Evolutionary conservation across 2,329 filamentous ascomycete species (phyloP), one percentile per base, ranked within the genome.

Genomic region (Aureobasidium sp.): DNA sequence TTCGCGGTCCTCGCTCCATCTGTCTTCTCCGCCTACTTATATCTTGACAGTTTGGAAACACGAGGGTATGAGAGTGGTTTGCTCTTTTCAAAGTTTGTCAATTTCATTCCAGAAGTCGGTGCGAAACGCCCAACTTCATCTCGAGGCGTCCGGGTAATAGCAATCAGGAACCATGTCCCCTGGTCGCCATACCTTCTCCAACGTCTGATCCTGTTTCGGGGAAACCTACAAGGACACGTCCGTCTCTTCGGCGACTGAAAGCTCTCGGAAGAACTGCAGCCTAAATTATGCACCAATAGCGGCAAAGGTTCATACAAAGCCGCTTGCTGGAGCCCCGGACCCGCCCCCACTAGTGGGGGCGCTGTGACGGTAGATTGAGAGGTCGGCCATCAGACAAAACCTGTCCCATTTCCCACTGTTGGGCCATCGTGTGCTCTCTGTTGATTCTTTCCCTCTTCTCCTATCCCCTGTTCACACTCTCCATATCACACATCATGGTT

Each of bases 401-500:
- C 39, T 52, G 48, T 36, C 47, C 58, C 48, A 55, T 27, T 61
- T 45, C 59, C 59, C 37, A 42, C 59, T 61, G 36, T 49, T 39
- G 15, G 49, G 27, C 6, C n/a, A 25, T 47, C 37, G 45, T 48
- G 41, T 39, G 27, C 31, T 36, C 58, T 53, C 58, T 8, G 29
- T 34, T 48, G 31, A 34, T 27, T 52, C 41, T 22, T 45, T 37
- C 12, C 27, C 7, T 37, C 8, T 37, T 27, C 39, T 31, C 22
- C 39, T 39, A 22, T 3, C 7, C 12, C 39, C 15, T 12, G 2
- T 39, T 22, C n/a, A 29, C 9, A 53, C 27, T 53, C 47, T 53
- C 22, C 36, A 52, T n/a, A 60, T 42, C 47, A 42, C 25, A 51
- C 57, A 62, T 42, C 17, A 79, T 79, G 78, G 76, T 79, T 34